Base-by-base conservation (phyloP, 176 grass and related monocot genomes). In the Aegilops tauschii region DNA sequence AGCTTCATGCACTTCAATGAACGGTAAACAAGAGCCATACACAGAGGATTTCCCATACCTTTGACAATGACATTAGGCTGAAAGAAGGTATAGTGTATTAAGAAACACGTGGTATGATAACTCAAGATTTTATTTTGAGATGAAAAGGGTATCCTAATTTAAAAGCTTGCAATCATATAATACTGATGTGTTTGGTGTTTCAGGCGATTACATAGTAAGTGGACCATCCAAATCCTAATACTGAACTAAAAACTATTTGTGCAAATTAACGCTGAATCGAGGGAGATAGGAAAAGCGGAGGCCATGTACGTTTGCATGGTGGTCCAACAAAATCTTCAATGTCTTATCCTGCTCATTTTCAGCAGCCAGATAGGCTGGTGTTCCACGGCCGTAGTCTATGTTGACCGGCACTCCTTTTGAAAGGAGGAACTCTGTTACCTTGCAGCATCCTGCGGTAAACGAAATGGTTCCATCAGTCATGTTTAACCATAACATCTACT, bases 1-100 rank as follows among this genome's bases (percentile, higher is more conserved):
- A 89, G 82, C 31, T 89, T 85, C 76, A 85, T 80, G 76, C 82
- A 89, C 76, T 85, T 89, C 76, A 89, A 39, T 23, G 82, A 89
- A 74, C 58, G 67, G 68, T 64, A 79, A 21, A 39, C 1, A 30
- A 89, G 14, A 73, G 87, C 39, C 78, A 59, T 50, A 12, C 28
- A 50, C n/a, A 88, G n/a, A 20, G 87, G 39, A 54, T 67, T 65
- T 6, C 75, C 27, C 3, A 39, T 0, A 8, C 40, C 66, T 1
- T 31, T 11, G 17, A 79, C 11, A 31, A 27, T 74, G n/a, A 25
- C 8, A 27, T 89, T 89, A 20, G 82, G 87, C 82, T 89, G 87
- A 84, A 84, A 89, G 17, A 89, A 25, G 52, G 62, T 42, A 56
- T 31, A 35, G 35, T 75, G 42, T 50, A 49, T 49, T 30, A 75